Base-by-base conservation (phyloP, 495 filamentous ascomycete genomes). In the Aspergillus cavernicola region DNA sequence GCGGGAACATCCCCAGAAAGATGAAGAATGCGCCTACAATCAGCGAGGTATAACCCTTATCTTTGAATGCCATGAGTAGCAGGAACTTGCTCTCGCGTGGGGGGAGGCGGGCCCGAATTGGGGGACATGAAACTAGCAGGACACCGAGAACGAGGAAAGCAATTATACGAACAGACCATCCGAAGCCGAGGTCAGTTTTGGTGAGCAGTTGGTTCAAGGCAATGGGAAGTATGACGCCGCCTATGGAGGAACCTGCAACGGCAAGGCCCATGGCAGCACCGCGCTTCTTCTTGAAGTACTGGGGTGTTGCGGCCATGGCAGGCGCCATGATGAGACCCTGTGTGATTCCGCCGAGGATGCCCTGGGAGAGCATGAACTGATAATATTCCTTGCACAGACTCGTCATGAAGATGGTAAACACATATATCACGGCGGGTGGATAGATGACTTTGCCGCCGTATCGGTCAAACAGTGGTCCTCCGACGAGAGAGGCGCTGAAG, bases 91-190 rank as follows among this genome's bases (percentile, higher is more conserved):
- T 68, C 6, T 66, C 62, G 1, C 77, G 60, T 3, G 73, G 72
- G 13, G 77, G 74, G 1, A 83, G 59, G 0, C 80, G 71, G 4
- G 69, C 54, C 36, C 60, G 66, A 13, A 84, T 58, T 1, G 70
- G 60, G 5, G 75, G 16, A 36, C 65, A 64, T 11, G 75, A 60
- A n/a, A 83, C 65, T 0, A 46, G 35, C 8, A 83, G 49, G 41
- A 82, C 29, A n/a, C 75, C 71, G 2, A 80, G 42, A 15, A 78
- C 69, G 24, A 85, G 60, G 59, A 88, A 85, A 1, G 74, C 84
- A 12, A 80, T 63, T 18, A 85, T 71, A 6, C 84, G 69, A 3
- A 85, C 74, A 0, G 80, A 67, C 85, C 84, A 87, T 12, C 70
- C 80, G 44, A 85, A 88, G 2, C 77, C 73, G 2, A 86, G 42